These are phyloP conservation scores for Quercus phellos DNA, from an alignment of 331 rosid species.

Conservation along the genomic window DNA sequence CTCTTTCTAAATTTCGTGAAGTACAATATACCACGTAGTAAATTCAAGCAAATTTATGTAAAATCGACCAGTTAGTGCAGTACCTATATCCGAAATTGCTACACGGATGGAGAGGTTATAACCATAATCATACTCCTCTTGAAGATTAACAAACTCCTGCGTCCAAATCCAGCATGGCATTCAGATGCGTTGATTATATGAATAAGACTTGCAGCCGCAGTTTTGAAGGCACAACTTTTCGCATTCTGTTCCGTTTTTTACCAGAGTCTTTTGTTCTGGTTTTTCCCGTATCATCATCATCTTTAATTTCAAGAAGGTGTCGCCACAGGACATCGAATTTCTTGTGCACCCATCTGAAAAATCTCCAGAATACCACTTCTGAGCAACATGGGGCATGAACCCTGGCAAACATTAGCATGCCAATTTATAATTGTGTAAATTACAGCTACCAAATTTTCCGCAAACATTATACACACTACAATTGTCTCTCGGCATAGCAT, in stretches of 20 bases:
- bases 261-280: rapidly evolving
- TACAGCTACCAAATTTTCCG: conserved; percentile 39
- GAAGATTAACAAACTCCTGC: not conserved
- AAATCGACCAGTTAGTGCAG: not conserved
- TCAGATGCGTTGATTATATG: not conserved
- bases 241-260: not conserved
- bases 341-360: conserved; percentile 21
- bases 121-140: not conserved
- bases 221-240: not conserved
- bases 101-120: not conserved
- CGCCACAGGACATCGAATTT: not conserved
- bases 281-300: not conserved
- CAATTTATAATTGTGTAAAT: conserved; percentile 11
- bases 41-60: too few relatives aligned
- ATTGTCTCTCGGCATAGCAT: not conserved
- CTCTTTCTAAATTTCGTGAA: too few relatives aligned
- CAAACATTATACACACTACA: conserved; percentile 40
- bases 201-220: conserved; percentile 23
- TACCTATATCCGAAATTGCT: not conserved
- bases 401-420: conserved; percentile 40
- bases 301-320: not conserved
- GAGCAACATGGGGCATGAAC: conserved; percentile 26
- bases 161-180: conserved; percentile 15
- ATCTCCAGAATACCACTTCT: conserved; percentile 30
- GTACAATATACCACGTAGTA: too few relatives aligned